Percentiles rank a stretch among this genome's conserved stretches.
Evolutionary conservation across 768 basidiomycete genomes (phyloP).

Genomic region (Ephemerocybe angulata): DNA sequence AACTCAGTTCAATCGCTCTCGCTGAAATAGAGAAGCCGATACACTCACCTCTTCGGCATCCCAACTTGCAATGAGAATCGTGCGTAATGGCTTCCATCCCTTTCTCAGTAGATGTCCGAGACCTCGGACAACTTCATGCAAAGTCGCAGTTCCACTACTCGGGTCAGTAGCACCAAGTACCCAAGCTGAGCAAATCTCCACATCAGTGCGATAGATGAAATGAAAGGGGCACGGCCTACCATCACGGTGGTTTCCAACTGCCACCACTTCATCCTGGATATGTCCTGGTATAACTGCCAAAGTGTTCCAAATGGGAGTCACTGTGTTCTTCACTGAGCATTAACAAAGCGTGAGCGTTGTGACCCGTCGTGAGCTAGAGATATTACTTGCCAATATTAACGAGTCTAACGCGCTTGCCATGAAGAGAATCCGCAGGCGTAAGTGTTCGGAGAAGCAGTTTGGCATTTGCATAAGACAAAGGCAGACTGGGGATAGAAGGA

Average conservation of each 20-base stretch:
- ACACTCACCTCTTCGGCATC: slow-evolving; percentile 60
- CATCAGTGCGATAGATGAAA: neutral
- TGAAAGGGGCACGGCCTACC: slow-evolving; percentile 32
- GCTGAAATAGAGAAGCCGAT: slow-evolving; percentile 21
- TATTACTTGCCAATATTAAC: slow-evolving; percentile 48
- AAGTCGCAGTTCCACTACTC: slow-evolving; percentile 68
- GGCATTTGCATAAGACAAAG: slow-evolving; percentile 86
- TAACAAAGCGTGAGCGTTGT: neutral
- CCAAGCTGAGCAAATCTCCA: slow-evolving; percentile 1
- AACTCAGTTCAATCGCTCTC: neutral
- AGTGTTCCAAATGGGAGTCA: slow-evolving; percentile 89
- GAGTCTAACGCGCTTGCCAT: slow-evolving; percentile 39
- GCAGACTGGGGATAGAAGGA: slow-evolving; percentile 80
- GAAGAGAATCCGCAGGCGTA: slow-evolving; percentile 12
- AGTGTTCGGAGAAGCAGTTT: slow-evolving; percentile 45
- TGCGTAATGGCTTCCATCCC: slow-evolving; percentile 81
- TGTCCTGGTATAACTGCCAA: slow-evolving; percentile 81
- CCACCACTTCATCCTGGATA: slow-evolving; percentile 77
- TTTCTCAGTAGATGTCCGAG: slow-evolving; percentile 59
- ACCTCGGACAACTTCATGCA: slow-evolving; percentile 72
- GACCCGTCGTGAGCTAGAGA: neutral
- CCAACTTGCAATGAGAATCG: slow-evolving; percentile 67
- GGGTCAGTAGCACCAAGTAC: slow-evolving; percentile 71
- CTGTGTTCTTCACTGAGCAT: slow-evolving; percentile 60
- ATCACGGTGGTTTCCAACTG: slow-evolving; percentile 84